These are phyloP conservation scores for Cercophora sp. DNA, from an alignment of 495 filamentous ascomycete species.

Conservation along the genomic window DNA sequence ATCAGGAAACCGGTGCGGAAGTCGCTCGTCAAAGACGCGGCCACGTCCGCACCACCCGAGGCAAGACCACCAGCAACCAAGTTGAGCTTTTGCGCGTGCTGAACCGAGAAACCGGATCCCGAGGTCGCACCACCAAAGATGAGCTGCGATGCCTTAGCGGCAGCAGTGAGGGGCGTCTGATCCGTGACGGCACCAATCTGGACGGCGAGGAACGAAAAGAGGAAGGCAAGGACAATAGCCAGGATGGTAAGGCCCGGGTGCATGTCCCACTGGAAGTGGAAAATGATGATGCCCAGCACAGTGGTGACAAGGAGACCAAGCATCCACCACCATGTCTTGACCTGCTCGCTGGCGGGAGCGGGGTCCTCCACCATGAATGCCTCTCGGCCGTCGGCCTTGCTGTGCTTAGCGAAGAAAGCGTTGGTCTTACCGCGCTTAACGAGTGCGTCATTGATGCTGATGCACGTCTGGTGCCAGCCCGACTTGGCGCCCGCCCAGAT, in stretches of 20 bases:
- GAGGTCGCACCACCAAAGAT: constrained; percentile 60
- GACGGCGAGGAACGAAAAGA: constrained; percentile 67
- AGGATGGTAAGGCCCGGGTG: constrained; percentile 58
- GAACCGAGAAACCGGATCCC: constrained; percentile 39
- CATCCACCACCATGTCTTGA: constrained; percentile 60
- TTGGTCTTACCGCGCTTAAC: constrained; percentile 41
- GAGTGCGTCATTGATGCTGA: constrained; percentile 37
- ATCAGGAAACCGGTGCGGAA: constrained; percentile 63
- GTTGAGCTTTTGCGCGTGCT: constrained; percentile 57
- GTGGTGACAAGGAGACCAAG: constrained; percentile 49
- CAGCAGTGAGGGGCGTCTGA: constrained; percentile 59
- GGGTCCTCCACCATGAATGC: constrained; percentile 44
- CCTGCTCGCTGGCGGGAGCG: constrained; percentile 50
- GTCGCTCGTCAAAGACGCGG: constrained; percentile 52
- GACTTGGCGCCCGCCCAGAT: constrained; percentile 51
- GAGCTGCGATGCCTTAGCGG: constrained; percentile 65
- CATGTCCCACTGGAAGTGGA: constrained; percentile 59
- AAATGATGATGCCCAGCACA: constrained; percentile 54
- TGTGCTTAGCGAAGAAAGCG: constrained; percentile 44
- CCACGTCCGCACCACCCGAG: constrained; percentile 54
- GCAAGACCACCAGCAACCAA: constrained; percentile 60
- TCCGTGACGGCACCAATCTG: constrained; percentile 62
- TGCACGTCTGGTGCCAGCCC: constrained; percentile 43
- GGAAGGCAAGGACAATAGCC: constrained; percentile 58
- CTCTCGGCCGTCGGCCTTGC: constrained; percentile 22